A percentile compares a stretch with the other conserved stretches of the same genome.
These are phyloP conservation scores for Verticillium longisporum DNA, from an alignment of 2,329 filamentous ascomycete species.

Conservation along the genomic window DNA sequence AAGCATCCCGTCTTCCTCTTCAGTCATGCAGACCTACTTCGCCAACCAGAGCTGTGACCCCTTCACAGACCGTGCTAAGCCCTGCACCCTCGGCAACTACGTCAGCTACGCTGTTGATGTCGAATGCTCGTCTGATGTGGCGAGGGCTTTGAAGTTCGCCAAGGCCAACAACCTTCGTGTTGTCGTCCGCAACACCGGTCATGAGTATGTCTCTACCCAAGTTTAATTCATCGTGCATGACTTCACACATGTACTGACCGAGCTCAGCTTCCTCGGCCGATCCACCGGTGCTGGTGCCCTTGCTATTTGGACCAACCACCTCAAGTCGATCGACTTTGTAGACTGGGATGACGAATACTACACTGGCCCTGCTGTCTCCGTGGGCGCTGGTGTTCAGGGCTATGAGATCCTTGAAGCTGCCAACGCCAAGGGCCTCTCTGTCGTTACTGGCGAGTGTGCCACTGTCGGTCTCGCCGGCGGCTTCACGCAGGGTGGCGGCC, in stretches of 20 bases:
- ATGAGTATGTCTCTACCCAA: conserved; percentile 14
- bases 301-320: conserved; percentile 29
- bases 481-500: conserved; percentile 40
- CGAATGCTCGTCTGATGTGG: conserved; percentile 20
- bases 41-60: conserved; percentile 30
- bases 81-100: conserved; percentile 38
- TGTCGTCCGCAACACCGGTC: conserved; percentile 26
- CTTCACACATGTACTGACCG: neutral
- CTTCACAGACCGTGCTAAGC: conserved; percentile 27
- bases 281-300: conserved; percentile 30
- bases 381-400: conserved; percentile 47
- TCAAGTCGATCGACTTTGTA: conserved; percentile 34
- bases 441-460: conserved; percentile 9
- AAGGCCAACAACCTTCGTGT: conserved; percentile 26
- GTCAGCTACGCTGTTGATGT: conserved; percentile 31
- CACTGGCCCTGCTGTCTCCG: conserved; percentile 41
- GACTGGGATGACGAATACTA: conserved; percentile 34
- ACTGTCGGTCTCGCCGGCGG: conserved; percentile 31
- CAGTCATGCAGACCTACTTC: conserved; percentile 32
- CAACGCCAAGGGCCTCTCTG: conserved; percentile 12
- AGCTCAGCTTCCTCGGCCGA: conserved; percentile 20
- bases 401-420: conserved; percentile 35
- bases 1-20: conserved; percentile 29
- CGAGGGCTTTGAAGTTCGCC: conserved; percentile 23
- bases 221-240: neutral